Evolutionary conservation across 176 grass and related monocot species (phyloP), one percentile per base, ranked within the genome.

Genomic region (Oryza meyeriana): DNA sequence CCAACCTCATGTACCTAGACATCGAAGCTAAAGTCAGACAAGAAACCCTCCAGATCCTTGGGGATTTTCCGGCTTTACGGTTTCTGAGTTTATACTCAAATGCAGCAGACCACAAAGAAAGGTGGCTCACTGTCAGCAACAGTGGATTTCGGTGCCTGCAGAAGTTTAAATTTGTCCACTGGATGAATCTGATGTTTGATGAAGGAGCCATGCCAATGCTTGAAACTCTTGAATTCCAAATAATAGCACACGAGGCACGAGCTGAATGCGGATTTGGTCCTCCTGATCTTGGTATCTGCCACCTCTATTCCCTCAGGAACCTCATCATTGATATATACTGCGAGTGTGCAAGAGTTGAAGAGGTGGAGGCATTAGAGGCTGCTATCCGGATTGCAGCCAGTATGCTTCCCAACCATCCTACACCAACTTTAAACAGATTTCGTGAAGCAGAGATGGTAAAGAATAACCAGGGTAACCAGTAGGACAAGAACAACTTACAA

Each of bases 171-270:
- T 85, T 85, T 52, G 6, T 76, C 9, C 33, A 62, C 28, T 89
- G 72, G 55, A 32, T n/a, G 27, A 75, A 38, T 8, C 25, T 85
- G 33, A 18, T 45, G 22, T 89, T 89, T 4, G 45, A 33, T 7
- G 82, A 29, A 66, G 78, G 82, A 81, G 83, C 87, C 27, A 65
- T 85, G 73, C 82, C 83, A 58, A 55, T 44, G 66, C 82, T 89
- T 4, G 78, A 85, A 38, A 14, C 27, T 36, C 77, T 89, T 36
- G 72, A 81, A 12, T 81, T 85, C 66, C 42, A 82, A 71, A 81
- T 81, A 0, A 42, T 71, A 58, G 87, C 30, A 3, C 82, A 66
- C 8, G 72, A 71, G 35, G n/a, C 12, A 18, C 66, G 57, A 7
- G 6, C 22, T 45, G 22, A 28, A 18, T 45, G 64, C 28, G 11